Evolutionary conservation across 805 yeast species (phyloP).

Genomic region (Hanseniaspora thailandica): DNA sequence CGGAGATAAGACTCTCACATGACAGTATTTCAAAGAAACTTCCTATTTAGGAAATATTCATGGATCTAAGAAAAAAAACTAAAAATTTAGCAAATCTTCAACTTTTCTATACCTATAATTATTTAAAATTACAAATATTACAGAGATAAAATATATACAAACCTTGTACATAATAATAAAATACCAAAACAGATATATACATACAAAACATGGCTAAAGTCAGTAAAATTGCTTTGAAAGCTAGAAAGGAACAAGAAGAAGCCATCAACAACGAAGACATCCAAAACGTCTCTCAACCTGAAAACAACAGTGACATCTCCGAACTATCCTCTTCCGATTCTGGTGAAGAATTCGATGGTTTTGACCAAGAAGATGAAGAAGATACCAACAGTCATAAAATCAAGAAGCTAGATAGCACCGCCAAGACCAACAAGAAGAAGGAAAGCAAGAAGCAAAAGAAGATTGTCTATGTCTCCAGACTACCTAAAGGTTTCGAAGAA

Average conservation of each 20-base stretch:
- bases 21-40: no score
- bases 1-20: background rate
- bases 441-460: constrained; percentile 32
- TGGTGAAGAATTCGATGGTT: constrained; percentile 17
- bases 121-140: background rate
- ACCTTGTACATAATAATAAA: background rate
- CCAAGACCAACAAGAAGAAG: constrained; percentile 9
- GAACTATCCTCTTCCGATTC: constrained; percentile 15
- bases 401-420: constrained; percentile 24
- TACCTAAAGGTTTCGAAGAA: constrained; percentile 89
- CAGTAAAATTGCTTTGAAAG: constrained; percentile 10
- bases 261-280: constrained; percentile 18
- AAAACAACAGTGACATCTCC: constrained; percentile 15
- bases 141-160: background rate
- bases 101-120: background rate
- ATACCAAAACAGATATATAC: background rate
- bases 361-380: constrained; percentile 13
- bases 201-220: constrained; percentile 7
- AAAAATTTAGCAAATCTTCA: background rate
- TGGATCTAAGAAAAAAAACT: background rate
- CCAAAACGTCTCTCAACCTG: constrained; percentile 6
- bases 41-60: background rate
- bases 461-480: constrained; percentile 77
- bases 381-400: constrained; percentile 20
- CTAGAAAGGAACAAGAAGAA: constrained; percentile 14